Evolutionary conservation across 2,329 filamentous ascomycete genomes (phyloP).

Genomic region (Aspergillus amoenus): DNA sequence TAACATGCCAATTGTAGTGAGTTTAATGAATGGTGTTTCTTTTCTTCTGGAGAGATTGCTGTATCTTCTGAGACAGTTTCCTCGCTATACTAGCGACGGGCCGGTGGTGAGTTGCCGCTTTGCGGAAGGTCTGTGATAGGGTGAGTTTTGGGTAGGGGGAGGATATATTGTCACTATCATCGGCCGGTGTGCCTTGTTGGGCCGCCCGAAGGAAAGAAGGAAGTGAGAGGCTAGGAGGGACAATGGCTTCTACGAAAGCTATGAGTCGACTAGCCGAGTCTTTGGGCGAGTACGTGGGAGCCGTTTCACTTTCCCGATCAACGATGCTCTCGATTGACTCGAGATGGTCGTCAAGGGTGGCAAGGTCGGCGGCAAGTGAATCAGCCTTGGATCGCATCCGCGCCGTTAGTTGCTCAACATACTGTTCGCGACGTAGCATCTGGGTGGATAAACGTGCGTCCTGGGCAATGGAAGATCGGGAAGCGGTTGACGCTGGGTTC

Average conservation of each 20-base stretch:
- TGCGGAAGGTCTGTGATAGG: constrained; percentile 21
- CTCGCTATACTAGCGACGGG: constrained; percentile 28
- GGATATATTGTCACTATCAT: not conserved
- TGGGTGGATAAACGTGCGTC: constrained; percentile 32
- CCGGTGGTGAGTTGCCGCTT: constrained; percentile 28
- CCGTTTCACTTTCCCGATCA: constrained; percentile 17
- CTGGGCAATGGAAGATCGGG: constrained; percentile 17
- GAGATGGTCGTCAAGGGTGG: constrained; percentile 35
- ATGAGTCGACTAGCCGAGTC: constrained; percentile 1
- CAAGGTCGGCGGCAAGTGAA: constrained; percentile 28
- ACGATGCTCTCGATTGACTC: constrained; percentile 35
- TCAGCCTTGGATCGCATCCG: constrained; percentile 36
- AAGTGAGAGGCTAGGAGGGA: constrained; percentile 4
- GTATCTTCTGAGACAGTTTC: constrained; percentile 25
- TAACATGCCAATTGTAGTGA: not conserved
- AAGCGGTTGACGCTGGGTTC: not conserved
- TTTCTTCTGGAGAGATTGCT: constrained; percentile 19
- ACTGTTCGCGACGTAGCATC: constrained; percentile 30
- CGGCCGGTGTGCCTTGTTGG: not conserved
- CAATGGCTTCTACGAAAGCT: constrained; percentile 7
- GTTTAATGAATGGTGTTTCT: not conserved
- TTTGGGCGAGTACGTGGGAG: constrained; percentile 1
- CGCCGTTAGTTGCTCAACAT: constrained; percentile 32
- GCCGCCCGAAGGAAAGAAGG: constrained; percentile 8
- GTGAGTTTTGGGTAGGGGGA: not conserved